Conservation (phyloP, 164 flowering plant species). For the Amborella trichopoda region DNA sequence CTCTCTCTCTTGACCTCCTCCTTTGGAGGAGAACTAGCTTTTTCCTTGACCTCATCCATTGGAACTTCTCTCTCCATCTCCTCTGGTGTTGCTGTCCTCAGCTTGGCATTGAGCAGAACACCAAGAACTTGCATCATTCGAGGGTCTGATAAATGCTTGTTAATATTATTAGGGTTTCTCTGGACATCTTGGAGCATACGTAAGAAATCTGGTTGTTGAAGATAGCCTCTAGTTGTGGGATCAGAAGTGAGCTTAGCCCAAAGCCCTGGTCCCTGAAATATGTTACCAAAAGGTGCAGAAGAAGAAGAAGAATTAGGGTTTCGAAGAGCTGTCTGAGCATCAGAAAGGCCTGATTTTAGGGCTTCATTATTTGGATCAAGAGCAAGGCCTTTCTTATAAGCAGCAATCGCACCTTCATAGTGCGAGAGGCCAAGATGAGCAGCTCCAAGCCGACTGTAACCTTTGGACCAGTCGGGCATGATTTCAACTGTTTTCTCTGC, state of each 20-base stretch:
- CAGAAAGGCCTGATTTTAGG: conserved; percentile 64
- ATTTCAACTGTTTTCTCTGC: conserved; percentile 82
- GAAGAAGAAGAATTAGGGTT: neutral
- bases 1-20: conserved; percentile 20
- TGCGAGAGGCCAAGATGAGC: conserved; percentile 53
- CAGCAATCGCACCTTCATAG: conserved; percentile 44
- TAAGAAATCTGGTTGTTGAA: conserved; percentile 83
- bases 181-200: conserved; percentile 83
- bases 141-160: conserved; percentile 64
- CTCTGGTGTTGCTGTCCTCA: conserved; percentile 26
- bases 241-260: conserved; percentile 89
- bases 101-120: conserved; percentile 54
- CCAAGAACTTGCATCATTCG: conserved; percentile 88
- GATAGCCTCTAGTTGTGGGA: conserved; percentile 43
- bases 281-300: conserved; percentile 53
- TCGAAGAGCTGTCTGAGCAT: conserved; percentile 44
- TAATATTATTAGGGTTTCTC: conserved; percentile 68
- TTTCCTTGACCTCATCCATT: conserved; percentile 3
- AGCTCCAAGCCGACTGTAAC: conserved; percentile 88
- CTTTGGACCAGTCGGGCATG: conserved; percentile 85
- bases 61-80: conserved; percentile 36
- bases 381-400: conserved; percentile 75
- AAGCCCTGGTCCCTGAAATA: conserved; percentile 75
- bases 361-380: conserved; percentile 75
- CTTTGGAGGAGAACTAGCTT: conserved; percentile 14